A percentile compares a stretch with the other conserved stretches of the same genome.
phyloP scores from a whole-genome alignment of 2,329 filamentous ascomycete genomes.

The Sporothrix variecibatus region DNA sequence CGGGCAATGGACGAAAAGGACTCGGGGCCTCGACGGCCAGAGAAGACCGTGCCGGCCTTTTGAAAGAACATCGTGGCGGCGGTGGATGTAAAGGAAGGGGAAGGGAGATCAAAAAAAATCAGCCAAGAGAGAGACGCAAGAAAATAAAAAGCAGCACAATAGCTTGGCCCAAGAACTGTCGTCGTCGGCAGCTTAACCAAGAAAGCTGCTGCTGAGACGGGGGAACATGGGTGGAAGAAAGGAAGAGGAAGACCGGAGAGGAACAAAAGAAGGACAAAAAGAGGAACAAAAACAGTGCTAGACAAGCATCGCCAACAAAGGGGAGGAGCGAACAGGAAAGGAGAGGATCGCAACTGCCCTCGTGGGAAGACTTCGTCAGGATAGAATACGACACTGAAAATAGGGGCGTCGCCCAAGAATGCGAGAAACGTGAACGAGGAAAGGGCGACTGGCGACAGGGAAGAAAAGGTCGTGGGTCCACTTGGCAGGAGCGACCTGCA shows the following conservation, averaged over 20 bases:
- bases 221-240: slow-evolving; percentile 3
- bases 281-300: background rate
- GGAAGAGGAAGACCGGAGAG: background rate
- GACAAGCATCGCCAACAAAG: slow-evolving; percentile 8
- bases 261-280: background rate
- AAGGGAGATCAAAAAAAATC: background rate
- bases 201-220: background rate
- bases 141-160: background rate
- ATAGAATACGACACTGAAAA: slow-evolving; percentile 1
- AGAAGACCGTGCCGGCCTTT: slow-evolving; percentile 13
- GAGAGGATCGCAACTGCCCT: background rate
- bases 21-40: slow-evolving; percentile 21
- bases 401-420: slow-evolving; percentile 4
- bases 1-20: slow-evolving; percentile 28
- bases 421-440: background rate
- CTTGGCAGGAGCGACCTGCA: slow-evolving; percentile 16
- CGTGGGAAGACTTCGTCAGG: background rate
- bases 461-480: slow-evolving; percentile 3
- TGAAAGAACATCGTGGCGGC: slow-evolving; percentile 25
- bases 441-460: background rate
- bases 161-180: background rate
- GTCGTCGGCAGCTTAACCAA: slow-evolving; percentile 11
- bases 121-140: background rate
- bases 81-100: background rate
- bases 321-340: background rate